Base-by-base conservation (phyloP, 1,139 yeast genomes). In the Blastobotrys capitulatus region DNA sequence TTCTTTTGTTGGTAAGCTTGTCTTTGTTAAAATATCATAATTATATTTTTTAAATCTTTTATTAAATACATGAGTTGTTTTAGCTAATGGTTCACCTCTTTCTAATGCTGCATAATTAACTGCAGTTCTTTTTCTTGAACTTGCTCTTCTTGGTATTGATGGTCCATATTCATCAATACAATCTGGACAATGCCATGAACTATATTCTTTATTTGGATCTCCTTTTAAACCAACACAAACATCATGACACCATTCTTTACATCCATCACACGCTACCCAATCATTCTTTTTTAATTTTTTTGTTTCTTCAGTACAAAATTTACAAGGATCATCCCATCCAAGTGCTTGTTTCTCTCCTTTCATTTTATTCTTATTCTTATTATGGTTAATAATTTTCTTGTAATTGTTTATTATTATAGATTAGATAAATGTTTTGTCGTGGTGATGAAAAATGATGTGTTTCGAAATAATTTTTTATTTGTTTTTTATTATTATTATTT, bases 81-180 rank as follows among this genome's bases (percentile, higher is more conserved):
- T 79, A 4, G 32, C 12, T 70, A 54, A 51, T 6, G 52, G 71
- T 36, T 82, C 86, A 1, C 96, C 95, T 47, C 81, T 84, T 61
- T 89, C 79, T 57, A 89, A 68, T 0, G 96, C 95, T 9, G 80
- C 82, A 62, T 89, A 89, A 63, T 89, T 95, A 40, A 88, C 76
- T 46, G 73, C 72, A 9, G 73, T 67, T 42, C 72, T 70, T 13
- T 76, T 67, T 37, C 95, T 71, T 27, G 77, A 74, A 54, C 86
- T 84, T 19, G 74, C 74, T 32, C 94, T 70, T 49, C 75, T 76
- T 42, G 69, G 64, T 8, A 75, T 65, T 4, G 86, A 77, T 0
- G 82, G 79, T 0, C 88, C 88, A 47, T 73, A 66, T 16, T 57
- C 58, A 6, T 52, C 53, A 6, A 58, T 63, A 62, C 92, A 85